These are phyloP conservation scores for Halteria grandinella DNA, from an alignment of 73 alveolate species.

Conservation along the genomic window DNA sequence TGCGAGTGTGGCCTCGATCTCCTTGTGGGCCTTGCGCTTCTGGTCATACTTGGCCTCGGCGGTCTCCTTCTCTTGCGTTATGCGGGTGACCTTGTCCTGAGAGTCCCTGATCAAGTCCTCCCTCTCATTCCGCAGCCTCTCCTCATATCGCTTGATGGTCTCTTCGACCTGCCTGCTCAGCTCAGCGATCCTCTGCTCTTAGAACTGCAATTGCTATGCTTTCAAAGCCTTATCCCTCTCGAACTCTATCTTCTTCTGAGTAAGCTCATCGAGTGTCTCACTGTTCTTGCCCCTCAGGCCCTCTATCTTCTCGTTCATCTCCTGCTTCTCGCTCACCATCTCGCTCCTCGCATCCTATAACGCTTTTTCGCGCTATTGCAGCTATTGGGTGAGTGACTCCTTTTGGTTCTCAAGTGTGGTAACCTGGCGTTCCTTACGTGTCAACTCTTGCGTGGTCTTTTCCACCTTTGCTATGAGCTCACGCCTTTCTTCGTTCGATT, in stretches of 20 bases:
- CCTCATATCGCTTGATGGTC: slow-evolving; percentile 36
- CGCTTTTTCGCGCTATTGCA: slow-evolving; percentile 30
- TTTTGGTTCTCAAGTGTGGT: slow-evolving; percentile 61
- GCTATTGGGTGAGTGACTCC: slow-evolving; percentile 46
- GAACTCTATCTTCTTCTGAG: slow-evolving; percentile 40
- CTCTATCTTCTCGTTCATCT: slow-evolving; percentile 32
- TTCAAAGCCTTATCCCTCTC: slow-evolving; percentile 59
- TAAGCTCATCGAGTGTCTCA: slow-evolving; percentile 37
- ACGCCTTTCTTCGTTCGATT: slow-evolving; percentile 58
- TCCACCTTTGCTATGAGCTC: slow-evolving; percentile 50
- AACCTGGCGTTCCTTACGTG: slow-evolving; percentile 60
- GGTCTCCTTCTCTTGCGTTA: slow-evolving; percentile 47
- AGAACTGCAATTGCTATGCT: slow-evolving; percentile 18
- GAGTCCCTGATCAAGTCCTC: slow-evolving; percentile 39
- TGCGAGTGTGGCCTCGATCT: slow-evolving; percentile 46
- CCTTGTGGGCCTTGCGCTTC: slow-evolving; percentile 69
- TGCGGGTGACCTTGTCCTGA: slow-evolving; percentile 38
- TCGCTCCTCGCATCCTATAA: slow-evolving; percentile 48
- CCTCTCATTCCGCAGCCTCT: slow-evolving; percentile 37
- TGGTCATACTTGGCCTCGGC: slow-evolving; percentile 59
- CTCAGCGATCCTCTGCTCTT: slow-evolving; percentile 44
- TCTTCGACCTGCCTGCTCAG: slow-evolving; percentile 25
- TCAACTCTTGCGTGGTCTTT: slow-evolving; percentile 26
- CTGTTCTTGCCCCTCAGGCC: slow-evolving; percentile 17
- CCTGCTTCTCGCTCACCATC: slow-evolving; percentile 10